Conservation (phyloP, 2,329 filamentous ascomycete species). For the Phyllosticta citriasiana region DNA sequence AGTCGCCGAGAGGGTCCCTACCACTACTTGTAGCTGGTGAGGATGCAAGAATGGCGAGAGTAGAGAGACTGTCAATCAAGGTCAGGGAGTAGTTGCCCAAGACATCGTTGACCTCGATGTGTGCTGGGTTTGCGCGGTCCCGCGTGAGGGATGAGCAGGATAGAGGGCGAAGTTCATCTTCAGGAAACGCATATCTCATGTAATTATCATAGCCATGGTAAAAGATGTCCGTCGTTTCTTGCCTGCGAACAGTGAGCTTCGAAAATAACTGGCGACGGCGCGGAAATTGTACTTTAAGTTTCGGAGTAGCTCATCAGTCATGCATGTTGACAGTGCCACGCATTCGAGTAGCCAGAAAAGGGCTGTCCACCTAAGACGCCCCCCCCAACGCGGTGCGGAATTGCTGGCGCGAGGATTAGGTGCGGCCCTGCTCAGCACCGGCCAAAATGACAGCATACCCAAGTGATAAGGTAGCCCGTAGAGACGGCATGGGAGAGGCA, state of each 20-base stretch:
- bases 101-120: conserved; percentile 87
- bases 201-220: conserved; percentile 97
- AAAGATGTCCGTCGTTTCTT: conserved; percentile 61
- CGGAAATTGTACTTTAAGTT: conserved; percentile 24
- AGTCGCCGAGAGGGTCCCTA: conserved; percentile 45
- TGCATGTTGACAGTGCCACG: conserved; percentile 28
- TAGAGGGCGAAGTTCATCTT: conserved; percentile 86
- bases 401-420: conserved; percentile 10
- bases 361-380: conserved; percentile 21
- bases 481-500: conserved; percentile 24
- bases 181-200: conserved; percentile 86
- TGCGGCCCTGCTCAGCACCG: conserved; percentile 20
- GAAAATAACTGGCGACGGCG: not conserved
- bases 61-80: conserved; percentile 88
- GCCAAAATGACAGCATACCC: conserved; percentile 29
- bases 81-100: conserved; percentile 96
- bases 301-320: conserved; percentile 34
- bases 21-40: conserved; percentile 48
- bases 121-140: conserved; percentile 66
- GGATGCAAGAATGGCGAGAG: conserved; percentile 82
- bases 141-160: conserved; percentile 76
- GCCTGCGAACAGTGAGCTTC: conserved; percentile 19
- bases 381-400: conserved; percentile 15
- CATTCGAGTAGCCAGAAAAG: conserved; percentile 21
- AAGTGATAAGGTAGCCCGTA: conserved; percentile 14